phyloP scores from a whole-genome alignment of 305 asterid genomes.

The Petunia hybrid region DNA sequence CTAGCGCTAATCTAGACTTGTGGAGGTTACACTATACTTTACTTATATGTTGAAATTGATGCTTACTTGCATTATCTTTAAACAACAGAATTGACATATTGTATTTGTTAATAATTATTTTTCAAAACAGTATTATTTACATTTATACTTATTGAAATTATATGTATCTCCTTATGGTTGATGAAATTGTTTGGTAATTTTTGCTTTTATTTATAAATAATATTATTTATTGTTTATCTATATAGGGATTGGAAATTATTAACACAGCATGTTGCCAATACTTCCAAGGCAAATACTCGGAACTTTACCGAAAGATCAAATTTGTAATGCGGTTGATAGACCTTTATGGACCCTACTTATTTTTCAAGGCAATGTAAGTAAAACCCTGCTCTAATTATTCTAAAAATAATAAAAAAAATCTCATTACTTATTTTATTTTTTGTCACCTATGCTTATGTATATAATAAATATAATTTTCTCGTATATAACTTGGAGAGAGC shows the following conservation, averaged over 20 bases:
- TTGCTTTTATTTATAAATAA: not conserved
- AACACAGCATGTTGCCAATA: conserved; percentile 69
- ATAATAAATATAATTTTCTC: not conserved
- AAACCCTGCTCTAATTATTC: not conserved
- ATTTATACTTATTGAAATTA: no score
- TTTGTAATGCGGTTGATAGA: conserved; percentile 61
- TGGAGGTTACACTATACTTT: no score
- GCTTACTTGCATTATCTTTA: no score
- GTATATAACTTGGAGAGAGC: not conserved
- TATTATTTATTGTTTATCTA: not conserved
- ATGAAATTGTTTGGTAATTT: not conserved
- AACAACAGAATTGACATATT: no score
- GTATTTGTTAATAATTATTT: no score
- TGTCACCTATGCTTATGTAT: not conserved
- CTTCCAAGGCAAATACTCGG: conserved; percentile 56
- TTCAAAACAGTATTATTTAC: no score
- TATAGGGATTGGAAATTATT: conserved; percentile 65
- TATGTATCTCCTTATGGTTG: no score
- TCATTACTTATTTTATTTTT: not conserved
- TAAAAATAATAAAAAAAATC: not conserved
- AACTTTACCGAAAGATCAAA: conserved; percentile 57
- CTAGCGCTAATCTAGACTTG: no score
- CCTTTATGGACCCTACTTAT: conserved; percentile 77
- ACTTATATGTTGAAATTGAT: no score
- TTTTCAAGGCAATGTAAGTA: conserved; percentile 61